Conservation (phyloP, 768 basidiomycete species). For the Lentinula aciculospora region DNA sequence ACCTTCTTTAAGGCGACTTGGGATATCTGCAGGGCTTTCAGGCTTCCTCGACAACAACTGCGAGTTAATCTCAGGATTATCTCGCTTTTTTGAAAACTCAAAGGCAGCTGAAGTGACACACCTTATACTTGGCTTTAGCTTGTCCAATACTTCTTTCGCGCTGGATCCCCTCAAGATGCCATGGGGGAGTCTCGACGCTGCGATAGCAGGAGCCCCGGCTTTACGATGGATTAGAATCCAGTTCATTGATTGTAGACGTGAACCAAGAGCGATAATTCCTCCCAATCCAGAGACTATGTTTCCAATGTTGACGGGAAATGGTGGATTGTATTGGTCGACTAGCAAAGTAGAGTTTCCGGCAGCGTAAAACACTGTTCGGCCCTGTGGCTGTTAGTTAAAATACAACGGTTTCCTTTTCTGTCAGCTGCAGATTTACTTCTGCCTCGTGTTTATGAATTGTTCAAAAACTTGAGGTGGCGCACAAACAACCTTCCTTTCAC, state of each 20-base stretch:
- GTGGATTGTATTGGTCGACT: background rate
- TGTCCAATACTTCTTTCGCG: background rate
- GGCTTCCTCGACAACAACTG: background rate
- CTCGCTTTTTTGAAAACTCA: background rate
- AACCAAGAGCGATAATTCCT: background rate
- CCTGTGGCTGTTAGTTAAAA: background rate
- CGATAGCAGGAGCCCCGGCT: background rate
- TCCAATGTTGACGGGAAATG: background rate
- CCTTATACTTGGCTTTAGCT: background rate
- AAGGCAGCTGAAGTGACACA: background rate
- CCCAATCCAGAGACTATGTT: background rate
- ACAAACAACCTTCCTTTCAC: background rate
- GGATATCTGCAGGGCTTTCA: background rate
- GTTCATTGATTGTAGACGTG: constrained; percentile 1
- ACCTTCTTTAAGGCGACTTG: constrained; percentile 3
- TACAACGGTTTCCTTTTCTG: background rate
- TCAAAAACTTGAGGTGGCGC: background rate
- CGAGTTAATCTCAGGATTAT: background rate
- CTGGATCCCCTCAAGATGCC: background rate
- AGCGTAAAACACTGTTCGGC: background rate
- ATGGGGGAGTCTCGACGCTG: background rate
- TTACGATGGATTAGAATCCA: background rate
- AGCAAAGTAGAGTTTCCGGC: background rate
- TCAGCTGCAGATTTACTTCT: background rate
- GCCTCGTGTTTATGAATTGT: background rate